Conservation (phyloP, 2,329 filamentous ascomycete genomes). For the Corynespora cassiicola region DNA sequence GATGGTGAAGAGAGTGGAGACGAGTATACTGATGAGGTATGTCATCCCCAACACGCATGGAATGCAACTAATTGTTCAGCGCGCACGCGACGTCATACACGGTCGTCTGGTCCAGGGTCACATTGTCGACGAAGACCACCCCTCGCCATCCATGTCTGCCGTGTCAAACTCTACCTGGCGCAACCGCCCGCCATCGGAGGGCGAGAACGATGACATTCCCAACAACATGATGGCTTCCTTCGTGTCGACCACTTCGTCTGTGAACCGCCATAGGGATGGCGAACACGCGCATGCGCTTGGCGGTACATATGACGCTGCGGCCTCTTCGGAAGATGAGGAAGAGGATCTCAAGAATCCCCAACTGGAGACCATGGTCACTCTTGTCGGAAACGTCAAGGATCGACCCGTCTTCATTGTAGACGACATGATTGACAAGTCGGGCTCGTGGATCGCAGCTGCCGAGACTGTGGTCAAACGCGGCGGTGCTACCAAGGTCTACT, state of each 20-base stretch:
- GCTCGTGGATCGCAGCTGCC: conserved; percentile 95
- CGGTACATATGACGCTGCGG: conserved; percentile 83
- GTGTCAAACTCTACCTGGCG: conserved; percentile 65
- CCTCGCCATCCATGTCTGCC: conserved; percentile 73
- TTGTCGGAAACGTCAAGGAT: conserved; percentile 93
- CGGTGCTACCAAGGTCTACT: conserved; percentile 91
- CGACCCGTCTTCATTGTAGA: conserved; percentile 93
- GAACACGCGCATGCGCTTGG: conserved; percentile 75
- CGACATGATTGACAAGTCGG: conserved; percentile 98
- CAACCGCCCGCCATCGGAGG: conserved; percentile 51
- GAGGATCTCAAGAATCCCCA: conserved; percentile 81
- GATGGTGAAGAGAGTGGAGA: conserved; percentile 34
- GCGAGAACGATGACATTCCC: conserved; percentile 61
- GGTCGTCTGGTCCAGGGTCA: conserved; percentile 92
- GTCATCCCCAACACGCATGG: conserved; percentile 4
- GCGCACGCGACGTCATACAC: conserved; percentile 87
- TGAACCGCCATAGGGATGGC: conserved; percentile 52
- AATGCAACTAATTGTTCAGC: conserved; percentile 44
- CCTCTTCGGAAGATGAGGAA: conserved; percentile 89
- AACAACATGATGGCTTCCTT: conserved; percentile 86
- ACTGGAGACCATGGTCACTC: conserved; percentile 91
- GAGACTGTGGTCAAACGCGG: conserved; percentile 96
- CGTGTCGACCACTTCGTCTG: conserved; percentile 80
- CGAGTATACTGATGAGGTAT: conserved; percentile 71
- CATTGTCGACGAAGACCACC: conserved; percentile 92